phyloP scores from a whole-genome alignment of 306 rosid species.

The Medicago truncatula region MtrunA17r5.0-ANR NC_053049.1:1784001-1784500 shows the following conservation, averaged over 20 bases:
- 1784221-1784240: neutral
- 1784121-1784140: conserved; percentile 64
- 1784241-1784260: no score
- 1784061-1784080: conserved; percentile 24
- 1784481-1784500: neutral
- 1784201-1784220: conserved; percentile 52
- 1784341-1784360: no score
- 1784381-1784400: no score
- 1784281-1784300: no score
- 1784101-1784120: conserved; percentile 51
- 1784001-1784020: conserved; percentile 55
- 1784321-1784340: no score
- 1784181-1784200: conserved; percentile 89
- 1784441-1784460: no score
- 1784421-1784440: no score
- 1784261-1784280: no score
- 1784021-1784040: conserved; percentile 60
- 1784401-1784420: no score
- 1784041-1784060: neutral
- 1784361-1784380: no score
- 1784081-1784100: conserved; percentile 1
- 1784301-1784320: no score
- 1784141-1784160: conserved; percentile 76
- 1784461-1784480: neutral
- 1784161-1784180: conserved; percentile 83